Percentiles rank a stretch among this genome's conserved stretches.
These are phyloP conservation scores for Gracilaria vermiculophylla DNA, from an alignment of 23 red algal genomes.

Conservation along the genomic window DNA sequence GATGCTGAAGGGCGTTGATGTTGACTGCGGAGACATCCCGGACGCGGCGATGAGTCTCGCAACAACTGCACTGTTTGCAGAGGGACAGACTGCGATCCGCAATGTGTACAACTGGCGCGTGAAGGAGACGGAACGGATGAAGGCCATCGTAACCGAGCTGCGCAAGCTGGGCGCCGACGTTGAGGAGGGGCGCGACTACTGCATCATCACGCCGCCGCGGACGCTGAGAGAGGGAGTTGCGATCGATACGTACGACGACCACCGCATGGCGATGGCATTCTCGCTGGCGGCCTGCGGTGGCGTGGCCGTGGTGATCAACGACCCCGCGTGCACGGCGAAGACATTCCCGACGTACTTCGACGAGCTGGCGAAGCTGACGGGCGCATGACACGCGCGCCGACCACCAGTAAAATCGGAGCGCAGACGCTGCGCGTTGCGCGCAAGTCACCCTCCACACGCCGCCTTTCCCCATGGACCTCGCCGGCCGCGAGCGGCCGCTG, in stretches of 20 bases:
- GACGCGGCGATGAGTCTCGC: slow-evolving; percentile 99
- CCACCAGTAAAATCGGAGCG: neutral
- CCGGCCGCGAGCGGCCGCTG: too few relatives aligned
- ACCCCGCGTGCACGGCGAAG: slow-evolving; percentile 91
- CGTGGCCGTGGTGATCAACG: slow-evolving; percentile 77
- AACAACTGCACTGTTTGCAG: slow-evolving; percentile 84
- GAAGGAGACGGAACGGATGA: slow-evolving; percentile 99
- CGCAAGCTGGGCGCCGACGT: slow-evolving; percentile 93
- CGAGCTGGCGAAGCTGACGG: slow-evolving; percentile 46
- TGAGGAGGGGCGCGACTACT: slow-evolving; percentile 90
- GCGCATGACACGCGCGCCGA: neutral
- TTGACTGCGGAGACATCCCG: slow-evolving; percentile 94
- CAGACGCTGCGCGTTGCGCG: neutral
- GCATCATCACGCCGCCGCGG: slow-evolving; percentile 79
- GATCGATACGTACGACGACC: slow-evolving; percentile 98
- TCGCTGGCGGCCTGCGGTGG: slow-evolving; percentile 88
- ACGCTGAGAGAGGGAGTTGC: slow-evolving; percentile 22
- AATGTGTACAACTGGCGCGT: slow-evolving; percentile 99
- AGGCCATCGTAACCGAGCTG: slow-evolving; percentile 94
- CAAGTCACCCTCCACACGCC: too few relatives aligned
- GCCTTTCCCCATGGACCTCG: neutral
- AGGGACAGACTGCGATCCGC: slow-evolving; percentile 80
- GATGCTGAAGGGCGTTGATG: slow-evolving; percentile 83
- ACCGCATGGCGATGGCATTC: slow-evolving; percentile 99
- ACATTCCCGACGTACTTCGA: slow-evolving; percentile 98